Conservation (phyloP, 1,284 basidiomycete species). For the Prillingera fragicola region DNA sequence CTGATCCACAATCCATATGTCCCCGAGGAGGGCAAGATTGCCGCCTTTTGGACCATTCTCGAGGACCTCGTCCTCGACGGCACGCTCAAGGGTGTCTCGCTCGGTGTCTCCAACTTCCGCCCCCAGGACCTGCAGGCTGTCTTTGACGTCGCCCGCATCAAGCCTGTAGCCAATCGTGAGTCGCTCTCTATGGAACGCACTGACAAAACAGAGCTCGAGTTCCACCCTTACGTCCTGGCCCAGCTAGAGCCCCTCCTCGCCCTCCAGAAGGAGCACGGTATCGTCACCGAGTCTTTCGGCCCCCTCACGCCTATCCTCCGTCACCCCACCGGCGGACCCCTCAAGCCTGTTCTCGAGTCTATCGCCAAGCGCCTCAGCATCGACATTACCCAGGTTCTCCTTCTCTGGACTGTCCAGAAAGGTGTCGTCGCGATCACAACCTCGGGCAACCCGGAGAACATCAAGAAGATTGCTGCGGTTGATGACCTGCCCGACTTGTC, state of each 20-base stretch:
- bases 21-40: constrained; percentile 23
- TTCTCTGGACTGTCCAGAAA: constrained; percentile 59
- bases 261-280: constrained; percentile 57
- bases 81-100: constrained; percentile 55
- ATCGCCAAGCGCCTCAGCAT: constrained; percentile 50
- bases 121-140: constrained; percentile 39
- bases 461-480: constrained; percentile 59
- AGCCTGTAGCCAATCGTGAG: constrained; percentile 62
- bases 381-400: constrained; percentile 55
- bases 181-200: not conserved
- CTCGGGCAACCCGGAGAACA: constrained; percentile 58
- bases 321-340: constrained; percentile 53
- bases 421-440: constrained; percentile 62
- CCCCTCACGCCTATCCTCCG: constrained; percentile 56
- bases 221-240: constrained; percentile 67
- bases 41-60: constrained; percentile 30
- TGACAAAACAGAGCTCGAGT: constrained; percentile 56
- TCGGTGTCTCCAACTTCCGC: constrained; percentile 45
- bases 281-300: constrained; percentile 61
- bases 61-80: constrained; percentile 50
- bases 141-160: constrained; percentile 51
- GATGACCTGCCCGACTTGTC: constrained; percentile 59
- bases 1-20: constrained; percentile 37
- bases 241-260: constrained; percentile 57
- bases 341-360: constrained; percentile 53